Base-by-base conservation (phyloP, 202 grass and related monocot species). In the Elaeis oleifera region DNA sequence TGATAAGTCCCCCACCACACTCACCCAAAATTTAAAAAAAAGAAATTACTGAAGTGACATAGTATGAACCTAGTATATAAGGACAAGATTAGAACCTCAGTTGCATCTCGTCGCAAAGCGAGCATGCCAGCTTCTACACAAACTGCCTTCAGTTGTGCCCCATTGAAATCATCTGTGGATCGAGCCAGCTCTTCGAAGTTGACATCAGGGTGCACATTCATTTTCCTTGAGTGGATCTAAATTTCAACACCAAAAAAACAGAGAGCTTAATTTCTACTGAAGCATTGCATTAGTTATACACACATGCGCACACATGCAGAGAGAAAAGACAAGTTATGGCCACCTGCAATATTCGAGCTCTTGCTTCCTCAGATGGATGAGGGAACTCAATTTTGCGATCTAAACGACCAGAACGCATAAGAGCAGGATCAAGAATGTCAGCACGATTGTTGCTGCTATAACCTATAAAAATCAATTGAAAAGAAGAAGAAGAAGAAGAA, bases 51-150 rank as follows among this genome's bases (percentile, higher is more conserved):
- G 9, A 14, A 44, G 36, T 3, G 9, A 3, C 36, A 14, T 2
- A 14, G 36, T 14, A 44, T 44, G 36, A 9, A 16, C 2, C 36
- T 48, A 23, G 51, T 11, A 29, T 44, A 2, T 13, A 32, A 18
- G 13, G 50, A 28, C n/a, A 5, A 54, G 58, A 64, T 17, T 5
- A 65, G 61, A 36, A 96, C 92, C 87, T 96, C 84, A 49, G 87
- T 91, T 63, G 87, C 87, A 89, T 96, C 92, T 29, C 84, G 74
- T 50, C 81, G 82, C 50, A 96, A 58, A 9, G 87, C 87, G 5
- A 91, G 84, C 92, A 91, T 96, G 56, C 92, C 92, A 53, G 87
- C 92, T 85, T 96, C 92, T 49, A 91, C 87, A 72, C 92, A 91
- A 71, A 96, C 87, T 16, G 92, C 87, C 68, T 96, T 96, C 27